phyloP scores from a whole-genome alignment of 768 basidiomycete species.

The Kwoniella newhampshirensis region DNA sequence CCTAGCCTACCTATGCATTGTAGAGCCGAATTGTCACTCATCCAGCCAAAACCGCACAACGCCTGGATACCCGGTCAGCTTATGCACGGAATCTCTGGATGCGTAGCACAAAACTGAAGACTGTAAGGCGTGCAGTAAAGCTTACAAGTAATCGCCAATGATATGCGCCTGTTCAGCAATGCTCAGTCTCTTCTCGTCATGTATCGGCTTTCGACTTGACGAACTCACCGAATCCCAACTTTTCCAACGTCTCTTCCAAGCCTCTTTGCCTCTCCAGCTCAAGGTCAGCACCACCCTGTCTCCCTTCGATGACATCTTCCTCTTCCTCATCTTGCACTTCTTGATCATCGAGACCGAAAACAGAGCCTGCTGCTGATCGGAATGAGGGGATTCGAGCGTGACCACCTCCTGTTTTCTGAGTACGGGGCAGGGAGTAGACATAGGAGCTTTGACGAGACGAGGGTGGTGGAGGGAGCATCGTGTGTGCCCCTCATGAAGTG shows the following conservation, averaged over 20 bases:
- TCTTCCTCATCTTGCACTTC: slow-evolving; percentile 2
- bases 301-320: slow-evolving; percentile 16
- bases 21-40: slow-evolving; percentile 52
- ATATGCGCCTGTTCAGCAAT: slow-evolving; percentile 36
- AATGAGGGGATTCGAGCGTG: slow-evolving; percentile 18
- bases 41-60: slow-evolving; percentile 52
- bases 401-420: not conserved
- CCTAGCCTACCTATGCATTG: slow-evolving; percentile 38
- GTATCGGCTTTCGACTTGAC: not conserved
- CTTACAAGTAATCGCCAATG: slow-evolving; percentile 50
- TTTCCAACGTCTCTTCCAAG: slow-evolving; percentile 48
- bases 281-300: slow-evolving; percentile 1
- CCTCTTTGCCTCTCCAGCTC: slow-evolving; percentile 31
- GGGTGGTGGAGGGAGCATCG: slow-evolving; percentile 32
- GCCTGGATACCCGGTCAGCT: slow-evolving; percentile 33
- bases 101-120: not conserved
- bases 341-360: slow-evolving; percentile 14
- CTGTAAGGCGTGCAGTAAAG: not conserved
- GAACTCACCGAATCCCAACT: slow-evolving; percentile 47
- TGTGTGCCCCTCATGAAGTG: too few relatives aligned
- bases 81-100: too few relatives aligned
- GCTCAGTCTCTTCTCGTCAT: too few relatives aligned
- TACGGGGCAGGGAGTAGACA: slow-evolving; percentile 18
- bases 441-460: slow-evolving; percentile 28
- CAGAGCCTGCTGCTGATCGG: slow-evolving; percentile 13